These are phyloP conservation scores for Suillus occidentalis DNA, from an alignment of 768 basidiomycete species.

Conservation along the genomic window DNA sequence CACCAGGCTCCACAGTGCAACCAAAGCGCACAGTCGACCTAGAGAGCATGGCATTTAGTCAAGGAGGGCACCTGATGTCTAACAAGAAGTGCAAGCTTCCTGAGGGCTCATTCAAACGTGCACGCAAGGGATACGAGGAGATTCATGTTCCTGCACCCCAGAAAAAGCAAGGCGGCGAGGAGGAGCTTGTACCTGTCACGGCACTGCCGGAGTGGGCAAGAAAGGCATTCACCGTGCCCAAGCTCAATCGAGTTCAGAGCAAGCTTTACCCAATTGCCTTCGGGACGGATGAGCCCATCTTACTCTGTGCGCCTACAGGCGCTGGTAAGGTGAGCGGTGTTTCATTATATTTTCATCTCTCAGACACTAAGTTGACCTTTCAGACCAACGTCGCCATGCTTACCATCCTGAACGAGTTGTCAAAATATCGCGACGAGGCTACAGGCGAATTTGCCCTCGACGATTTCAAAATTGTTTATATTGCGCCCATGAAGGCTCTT, in stretches of 20 bases:
- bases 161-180: conserved; percentile 58
- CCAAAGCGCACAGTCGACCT: conserved; percentile 87
- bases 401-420: conserved; percentile 87
- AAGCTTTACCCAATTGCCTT: conserved; percentile 92
- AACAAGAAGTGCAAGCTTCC: conserved; percentile 99
- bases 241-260: conserved; percentile 90
- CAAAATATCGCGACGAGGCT: conserved; percentile 81
- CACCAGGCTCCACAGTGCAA: conserved; percentile 83
- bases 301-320: conserved; percentile 97
- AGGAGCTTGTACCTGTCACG: conserved; percentile 70
- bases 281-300: conserved; percentile 89
- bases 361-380: conserved; percentile 13
- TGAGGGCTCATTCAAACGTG: conserved; percentile 95
- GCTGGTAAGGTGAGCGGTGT: conserved; percentile 84
- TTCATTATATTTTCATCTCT: background rate
- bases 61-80: conserved; percentile 96
- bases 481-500: conserved; percentile 99
- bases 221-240: conserved; percentile 79
- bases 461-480: conserved; percentile 94
- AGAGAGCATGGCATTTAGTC: conserved; percentile 93
- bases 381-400: conserved; percentile 99
- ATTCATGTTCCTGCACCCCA: conserved; percentile 96
- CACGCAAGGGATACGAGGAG: conserved; percentile 96
- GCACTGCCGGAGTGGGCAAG: conserved; percentile 84
- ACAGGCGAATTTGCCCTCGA: conserved; percentile 83